Percentiles rank a stretch among this genome's conserved stretches.
Conservation (phyloP, 768 basidiomycete species). For the Russula lepida region DNA sequence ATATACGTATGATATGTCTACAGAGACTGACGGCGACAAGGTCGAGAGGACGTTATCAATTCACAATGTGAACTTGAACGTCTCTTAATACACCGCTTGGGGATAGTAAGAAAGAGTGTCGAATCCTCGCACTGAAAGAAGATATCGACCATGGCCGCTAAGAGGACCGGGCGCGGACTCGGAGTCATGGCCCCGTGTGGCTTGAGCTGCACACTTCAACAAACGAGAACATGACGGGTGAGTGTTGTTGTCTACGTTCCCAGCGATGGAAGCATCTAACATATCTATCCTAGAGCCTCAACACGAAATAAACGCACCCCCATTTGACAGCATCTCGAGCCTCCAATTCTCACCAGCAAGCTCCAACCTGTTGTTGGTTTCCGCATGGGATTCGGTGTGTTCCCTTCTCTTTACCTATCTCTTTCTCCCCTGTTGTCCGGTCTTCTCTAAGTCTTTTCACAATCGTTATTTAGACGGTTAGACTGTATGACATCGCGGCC, state of each 20-base stretch:
- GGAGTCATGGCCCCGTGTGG: too few species aligned
- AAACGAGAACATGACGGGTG: not conserved
- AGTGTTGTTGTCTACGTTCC: not conserved
- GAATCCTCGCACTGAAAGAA: too few species aligned
- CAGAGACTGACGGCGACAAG: too few species aligned
- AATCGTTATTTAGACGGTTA: constrained; percentile 44
- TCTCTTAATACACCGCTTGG: too few species aligned
- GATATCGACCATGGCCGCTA: too few species aligned
- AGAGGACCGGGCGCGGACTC: too few species aligned
- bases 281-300: constrained; percentile 18
- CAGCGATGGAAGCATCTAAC: not conserved
- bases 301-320: constrained; percentile 51
- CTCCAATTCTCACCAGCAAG: constrained; percentile 74
- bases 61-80: too few species aligned
- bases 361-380: constrained; percentile 71
- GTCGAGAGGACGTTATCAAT: too few species aligned
- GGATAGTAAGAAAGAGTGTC: too few species aligned
- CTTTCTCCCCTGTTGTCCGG: constrained; percentile 25
- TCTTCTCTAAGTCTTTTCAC: constrained; percentile 24
- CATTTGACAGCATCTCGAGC: constrained; percentile 78
- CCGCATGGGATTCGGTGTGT: constrained; percentile 82
- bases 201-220: too few species aligned
- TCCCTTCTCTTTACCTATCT: constrained; percentile 11
- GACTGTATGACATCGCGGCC: constrained; percentile 45
- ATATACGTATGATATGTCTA: too few species aligned